Percentiles rank a stretch among this genome's conserved stretches.
phyloP scores from a whole-genome alignment of 1,284 basidiomycete species.

The Amylostereum areolatum region DNA sequence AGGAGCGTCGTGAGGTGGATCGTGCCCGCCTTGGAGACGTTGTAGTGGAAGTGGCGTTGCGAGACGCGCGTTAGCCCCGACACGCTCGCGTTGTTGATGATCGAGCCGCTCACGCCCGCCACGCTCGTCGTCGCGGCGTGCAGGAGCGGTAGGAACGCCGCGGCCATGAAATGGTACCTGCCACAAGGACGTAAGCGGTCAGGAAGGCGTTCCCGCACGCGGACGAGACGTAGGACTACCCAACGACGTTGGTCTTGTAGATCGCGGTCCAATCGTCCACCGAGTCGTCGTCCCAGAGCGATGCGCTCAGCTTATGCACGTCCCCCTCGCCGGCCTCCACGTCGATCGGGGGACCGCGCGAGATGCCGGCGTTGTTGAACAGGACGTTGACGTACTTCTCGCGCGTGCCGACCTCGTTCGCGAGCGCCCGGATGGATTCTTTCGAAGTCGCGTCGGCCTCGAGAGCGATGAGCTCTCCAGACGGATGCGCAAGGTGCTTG shows the following conservation, averaged over 20 bases:
- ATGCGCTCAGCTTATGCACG: conserved; percentile 22
- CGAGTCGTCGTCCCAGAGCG: conserved; percentile 26
- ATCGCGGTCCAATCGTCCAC: conserved; percentile 28
- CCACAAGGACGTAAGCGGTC: background rate
- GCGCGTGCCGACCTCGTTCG: conserved; percentile 23
- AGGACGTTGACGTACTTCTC: conserved; percentile 33
- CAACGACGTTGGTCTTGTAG: conserved; percentile 31
- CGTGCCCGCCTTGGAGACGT: conserved; percentile 31
- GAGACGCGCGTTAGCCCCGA: conserved; percentile 29
- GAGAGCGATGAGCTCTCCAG: conserved; percentile 28
- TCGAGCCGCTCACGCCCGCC: conserved; percentile 20
- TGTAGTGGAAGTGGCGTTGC: conserved; percentile 34
- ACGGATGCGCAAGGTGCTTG: conserved; percentile 18
- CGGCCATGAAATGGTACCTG: conserved; percentile 29
- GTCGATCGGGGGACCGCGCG: conserved; percentile 15
- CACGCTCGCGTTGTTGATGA: conserved; percentile 34
- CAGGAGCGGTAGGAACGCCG: conserved; percentile 35
- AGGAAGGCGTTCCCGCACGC: too few relatives aligned
- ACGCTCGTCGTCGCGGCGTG: conserved; percentile 20
- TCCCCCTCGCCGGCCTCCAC: conserved; percentile 28
- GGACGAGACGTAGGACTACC: conserved; percentile 12
- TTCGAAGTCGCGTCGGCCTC: conserved; percentile 28
- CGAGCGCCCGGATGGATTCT: conserved; percentile 25
- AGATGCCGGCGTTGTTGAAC: conserved; percentile 33
- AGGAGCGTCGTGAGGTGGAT: conserved; percentile 32